Evolutionary conservation across 495 filamentous ascomycete species (phyloP).

Genomic region (Penicillium chermesinum): DNA sequence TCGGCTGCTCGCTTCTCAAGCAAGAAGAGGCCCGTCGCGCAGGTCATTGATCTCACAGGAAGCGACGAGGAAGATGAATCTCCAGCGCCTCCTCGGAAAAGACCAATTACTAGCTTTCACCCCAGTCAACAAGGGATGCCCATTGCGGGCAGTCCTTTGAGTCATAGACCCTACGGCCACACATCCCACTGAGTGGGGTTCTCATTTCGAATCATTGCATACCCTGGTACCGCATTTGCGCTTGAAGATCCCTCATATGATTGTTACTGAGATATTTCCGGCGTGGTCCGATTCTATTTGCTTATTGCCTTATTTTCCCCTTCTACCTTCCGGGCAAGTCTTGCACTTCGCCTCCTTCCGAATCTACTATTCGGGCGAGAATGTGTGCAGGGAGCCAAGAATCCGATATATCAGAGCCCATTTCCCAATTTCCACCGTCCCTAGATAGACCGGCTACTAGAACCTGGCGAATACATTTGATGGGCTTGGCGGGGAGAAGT

Average conservation of each 20-base stretch:
- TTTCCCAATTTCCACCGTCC: not conserved
- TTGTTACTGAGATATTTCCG: slow-evolving; percentile 20
- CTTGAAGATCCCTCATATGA: slow-evolving; percentile 4
- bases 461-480: too few relatives aligned
- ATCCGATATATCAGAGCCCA: not conserved
- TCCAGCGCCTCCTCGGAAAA: slow-evolving; percentile 53
- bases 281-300: slow-evolving; percentile 10
- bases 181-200: not conserved
- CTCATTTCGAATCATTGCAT: not conserved
- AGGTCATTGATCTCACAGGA: slow-evolving; percentile 75
- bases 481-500: too few relatives aligned
- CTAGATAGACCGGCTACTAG: too few relatives aligned
- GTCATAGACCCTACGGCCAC: slow-evolving; percentile 16
- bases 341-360: slow-evolving; percentile 2
- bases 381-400: too few relatives aligned
- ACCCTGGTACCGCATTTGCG: not conserved
- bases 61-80: slow-evolving; percentile 69
- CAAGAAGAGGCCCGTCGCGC: slow-evolving; percentile 57
- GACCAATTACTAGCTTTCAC: slow-evolving; percentile 22
- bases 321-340: not conserved
- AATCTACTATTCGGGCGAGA: too few relatives aligned
- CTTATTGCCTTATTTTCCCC: not conserved
- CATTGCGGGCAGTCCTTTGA: slow-evolving; percentile 18
- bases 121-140: slow-evolving; percentile 14
- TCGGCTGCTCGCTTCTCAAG: slow-evolving; percentile 39